Conservation (phyloP, 345 rosid species). For the Moringa oleifera region DNA sequence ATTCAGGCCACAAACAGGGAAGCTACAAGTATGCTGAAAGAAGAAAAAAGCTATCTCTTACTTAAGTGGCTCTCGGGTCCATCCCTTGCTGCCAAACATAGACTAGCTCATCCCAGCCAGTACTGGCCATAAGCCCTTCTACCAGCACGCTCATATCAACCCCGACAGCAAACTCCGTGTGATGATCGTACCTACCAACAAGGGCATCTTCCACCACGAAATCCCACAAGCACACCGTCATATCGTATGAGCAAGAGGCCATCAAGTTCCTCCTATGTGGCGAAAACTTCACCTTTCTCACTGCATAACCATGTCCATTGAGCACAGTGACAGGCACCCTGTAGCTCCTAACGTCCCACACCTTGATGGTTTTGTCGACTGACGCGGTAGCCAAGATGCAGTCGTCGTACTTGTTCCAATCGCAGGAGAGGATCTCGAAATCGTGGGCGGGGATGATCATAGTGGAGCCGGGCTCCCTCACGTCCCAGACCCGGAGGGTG, state of each 20-base stretch:
- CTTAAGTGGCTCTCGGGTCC: constrained; percentile 71
- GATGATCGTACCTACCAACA: constrained; percentile 80
- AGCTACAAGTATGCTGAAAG: not conserved
- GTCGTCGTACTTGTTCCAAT: constrained; percentile 95
- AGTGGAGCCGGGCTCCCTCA: constrained; percentile 81
- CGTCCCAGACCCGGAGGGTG: constrained; percentile 81
- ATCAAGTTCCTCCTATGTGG: constrained; percentile 71
- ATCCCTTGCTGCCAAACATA: constrained; percentile 94
- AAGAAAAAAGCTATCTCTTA: constrained; percentile 9
- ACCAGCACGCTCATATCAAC: constrained; percentile 93
- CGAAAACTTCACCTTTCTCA: constrained; percentile 80
- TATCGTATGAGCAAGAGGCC: constrained; percentile 81
- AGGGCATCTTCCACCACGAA: constrained; percentile 86
- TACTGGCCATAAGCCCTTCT: constrained; percentile 80
- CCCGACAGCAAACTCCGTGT: constrained; percentile 81
- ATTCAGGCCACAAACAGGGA: not conserved
- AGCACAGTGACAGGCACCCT: constrained; percentile 64
- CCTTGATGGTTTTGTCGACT: constrained; percentile 66
- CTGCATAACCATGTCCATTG: constrained; percentile 83
- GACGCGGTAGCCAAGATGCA: constrained; percentile 74
- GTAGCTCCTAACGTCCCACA: constrained; percentile 84
- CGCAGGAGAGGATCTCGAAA: constrained; percentile 68
- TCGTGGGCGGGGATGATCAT: constrained; percentile 92
- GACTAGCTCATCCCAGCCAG: constrained; percentile 95
- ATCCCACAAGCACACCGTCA: constrained; percentile 90